Evolutionary conservation across 176 grass and related monocot genomes (phyloP), one percentile per base, ranked within the genome.

Genomic region (Saccharum spontaneum): DNA sequence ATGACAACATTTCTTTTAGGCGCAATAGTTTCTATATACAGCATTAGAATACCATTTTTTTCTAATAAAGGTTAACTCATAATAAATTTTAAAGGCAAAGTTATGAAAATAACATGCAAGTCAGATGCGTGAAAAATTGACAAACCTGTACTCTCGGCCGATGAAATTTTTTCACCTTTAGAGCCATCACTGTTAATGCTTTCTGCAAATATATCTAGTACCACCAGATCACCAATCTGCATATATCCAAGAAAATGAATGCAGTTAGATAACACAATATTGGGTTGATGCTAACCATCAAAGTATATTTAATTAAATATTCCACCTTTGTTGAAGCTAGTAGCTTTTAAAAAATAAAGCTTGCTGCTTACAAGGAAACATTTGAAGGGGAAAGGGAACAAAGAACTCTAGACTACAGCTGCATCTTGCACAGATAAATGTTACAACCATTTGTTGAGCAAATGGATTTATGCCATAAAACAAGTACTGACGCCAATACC

Each of bases 131-230:
- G 34, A 81, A 75, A 76, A 87, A 48, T 13, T 11, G 9, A 77
- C 85, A 83, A 75, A 96, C 93, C 93, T 99, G 91, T 96, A 92
- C 88, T 89, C 86, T 94, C 93, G 79, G 91, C 85, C 65, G 89
- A 92, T 80, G 91, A 87, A 89, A 96, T 88, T 84, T 89, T 94
- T 90, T 92, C 91, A 76, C 97, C 92, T 91, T 87, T 90, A 69
- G 88, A 90, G 71, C 91, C 97, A 79, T 90, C 91, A 54, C 78
- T 75, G 16, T 85, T 87, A 80, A 95, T 90, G 65, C 67, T 92
- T 87, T 90, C 94, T 82, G 93, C 91, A 92, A 79, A 88, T 86
- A 99, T 94, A 96, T 99, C 97, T 84, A 99, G 79, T 65, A 99
- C 90, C 15, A 89, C 91, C 69, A 99, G 88, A 89, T 96, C 93